Percentiles rank a stretch among this genome's conserved stretches.
These are phyloP conservation scores for Aspergillus sp. DNA, from an alignment of 2,329 filamentous ascomycete genomes.

Conservation along the genomic window DNA sequence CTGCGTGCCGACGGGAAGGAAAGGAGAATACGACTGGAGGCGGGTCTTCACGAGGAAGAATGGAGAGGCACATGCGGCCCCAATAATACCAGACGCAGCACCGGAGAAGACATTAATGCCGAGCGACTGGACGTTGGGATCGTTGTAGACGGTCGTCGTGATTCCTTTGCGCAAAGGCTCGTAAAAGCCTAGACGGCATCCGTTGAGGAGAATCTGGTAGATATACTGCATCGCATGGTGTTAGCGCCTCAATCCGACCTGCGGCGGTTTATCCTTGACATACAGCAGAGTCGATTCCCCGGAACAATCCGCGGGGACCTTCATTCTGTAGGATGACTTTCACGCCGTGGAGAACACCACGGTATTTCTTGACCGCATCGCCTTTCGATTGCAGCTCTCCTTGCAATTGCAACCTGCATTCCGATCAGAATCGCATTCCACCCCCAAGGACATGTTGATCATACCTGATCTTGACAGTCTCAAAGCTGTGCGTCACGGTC, in stretches of 20 bases:
- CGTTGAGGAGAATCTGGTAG: slow-evolving; percentile 95
- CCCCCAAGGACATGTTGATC: slow-evolving; percentile 16
- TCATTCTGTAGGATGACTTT: slow-evolving; percentile 88
- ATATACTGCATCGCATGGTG: slow-evolving; percentile 62
- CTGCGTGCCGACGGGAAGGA: slow-evolving; percentile 93
- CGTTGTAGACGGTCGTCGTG: slow-evolving; percentile 67
- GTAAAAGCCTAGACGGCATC: slow-evolving; percentile 95
- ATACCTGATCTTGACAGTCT: slow-evolving; percentile 97
- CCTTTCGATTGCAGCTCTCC: slow-evolving; percentile 88
- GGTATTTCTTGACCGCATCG: slow-evolving; percentile 83
- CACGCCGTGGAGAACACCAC: slow-evolving; percentile 86
- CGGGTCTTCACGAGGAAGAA: slow-evolving; percentile 98
- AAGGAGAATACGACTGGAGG: slow-evolving; percentile 88
- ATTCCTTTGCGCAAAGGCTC: slow-evolving; percentile 80
- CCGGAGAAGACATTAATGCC: slow-evolving; percentile 92
- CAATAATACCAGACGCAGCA: slow-evolving; percentile 82
- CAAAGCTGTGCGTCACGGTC: slow-evolving; percentile 95
- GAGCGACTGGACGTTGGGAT: slow-evolving; percentile 74
- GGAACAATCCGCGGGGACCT: slow-evolving; percentile 78
- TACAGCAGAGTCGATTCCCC: slow-evolving; percentile 81
- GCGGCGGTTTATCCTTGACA: slow-evolving; percentile 5
- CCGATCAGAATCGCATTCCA: not conserved
- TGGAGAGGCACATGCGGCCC: slow-evolving; percentile 87
- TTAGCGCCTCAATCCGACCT: slow-evolving; percentile 5
- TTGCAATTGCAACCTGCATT: slow-evolving; percentile 80